Evolutionary conservation across 306 rosid species (phyloP), one percentile per base, ranked within the genome.

Genomic region (Gastrolobium villosum): DNA sequence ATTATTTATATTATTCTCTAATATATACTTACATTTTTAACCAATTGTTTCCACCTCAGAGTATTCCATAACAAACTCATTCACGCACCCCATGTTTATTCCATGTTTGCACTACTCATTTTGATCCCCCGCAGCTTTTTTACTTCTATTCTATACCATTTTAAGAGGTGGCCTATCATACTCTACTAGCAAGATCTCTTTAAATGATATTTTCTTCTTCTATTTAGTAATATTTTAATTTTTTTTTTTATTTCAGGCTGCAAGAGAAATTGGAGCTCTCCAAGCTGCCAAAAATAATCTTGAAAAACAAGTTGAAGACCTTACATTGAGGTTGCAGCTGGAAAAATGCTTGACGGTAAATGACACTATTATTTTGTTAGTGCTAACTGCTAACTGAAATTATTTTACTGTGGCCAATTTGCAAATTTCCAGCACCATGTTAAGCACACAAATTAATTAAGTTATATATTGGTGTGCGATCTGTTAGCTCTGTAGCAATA

Each of bases 241-340:
- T n/a, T 59, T 26, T n/a, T 32, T 46, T 44, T 13, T 36, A 4
- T 54, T 70, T 62, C 89, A 96, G 99, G 96, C 99, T 87, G 98
- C 99, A 65, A 93, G 88, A 83, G 99, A 96, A 87, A 96, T 98
- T 20, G 99, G 99, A 59, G 99, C 99, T 72, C 98, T 96, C 64
- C 99, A 96, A 90, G 99, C 99, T 75, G 99, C 99, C 77, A 96
- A 96, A 89, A 96, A 96, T 85, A 96, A 96, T 90, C 87, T 96
- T 79, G 99, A 96, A 85, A 96, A 96, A 81, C 99, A 96, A 84
- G 99, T 96, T 67, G 99, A 96, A 78, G 99, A 96, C 64, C 87
- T 96, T 79, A 83, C 98, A 59, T 90, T 94, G 93, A 96, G 99
- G 81, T 83, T 96, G 74, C 98, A 93, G 83, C 87, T 96, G 86